Evolutionary conservation across 2,329 filamentous ascomycete species (phyloP).

Genomic region (Tolypocladium paradoxum): DNA sequence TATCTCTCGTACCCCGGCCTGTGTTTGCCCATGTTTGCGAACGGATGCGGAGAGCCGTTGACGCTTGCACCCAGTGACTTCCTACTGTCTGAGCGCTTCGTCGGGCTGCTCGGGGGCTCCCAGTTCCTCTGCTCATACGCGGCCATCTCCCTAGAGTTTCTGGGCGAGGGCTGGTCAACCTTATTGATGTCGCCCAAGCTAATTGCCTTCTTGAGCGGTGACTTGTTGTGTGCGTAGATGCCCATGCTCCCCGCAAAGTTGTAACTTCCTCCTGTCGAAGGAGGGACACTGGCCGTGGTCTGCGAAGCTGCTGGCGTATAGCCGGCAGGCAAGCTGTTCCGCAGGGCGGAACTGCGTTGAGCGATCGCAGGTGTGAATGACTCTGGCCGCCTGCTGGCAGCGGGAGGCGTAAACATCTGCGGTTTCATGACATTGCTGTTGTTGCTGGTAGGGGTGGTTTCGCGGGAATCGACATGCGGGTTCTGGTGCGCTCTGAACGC

Average conservation of each 20-base stretch:
- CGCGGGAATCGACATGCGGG: slow-evolving; percentile 62
- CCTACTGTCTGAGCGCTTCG: slow-evolving; percentile 24
- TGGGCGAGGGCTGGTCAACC: slow-evolving; percentile 33
- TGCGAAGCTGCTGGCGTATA: slow-evolving; percentile 17
- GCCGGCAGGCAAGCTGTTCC: slow-evolving; percentile 24
- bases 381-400: slow-evolving; percentile 21
- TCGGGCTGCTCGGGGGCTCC: slow-evolving; percentile 27
- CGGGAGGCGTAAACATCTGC: slow-evolving; percentile 32
- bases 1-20: slow-evolving; percentile 30
- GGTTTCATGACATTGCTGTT: slow-evolving; percentile 26
- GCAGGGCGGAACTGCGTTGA: slow-evolving; percentile 17
- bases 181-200: slow-evolving; percentile 48
- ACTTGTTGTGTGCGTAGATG: slow-evolving; percentile 68
- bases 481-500: slow-evolving; percentile 77
- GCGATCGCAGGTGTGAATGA: slow-evolving; percentile 18
- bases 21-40: slow-evolving; percentile 25
- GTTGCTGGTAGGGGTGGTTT: slow-evolving; percentile 18
- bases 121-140: slow-evolving; percentile 39
- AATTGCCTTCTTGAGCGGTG: slow-evolving; percentile 68
- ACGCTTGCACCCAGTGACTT: slow-evolving; percentile 12
- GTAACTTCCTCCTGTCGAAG: slow-evolving; percentile 13
- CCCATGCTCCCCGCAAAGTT: slow-evolving; percentile 65
- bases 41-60: slow-evolving; percentile 22
- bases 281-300: slow-evolving; percentile 8
- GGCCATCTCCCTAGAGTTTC: slow-evolving; percentile 53